Evolutionary conservation across 192 early-diverging fungal genomes (phyloP).

Genomic region (Borealophlyctis nickersoniae): DNA sequence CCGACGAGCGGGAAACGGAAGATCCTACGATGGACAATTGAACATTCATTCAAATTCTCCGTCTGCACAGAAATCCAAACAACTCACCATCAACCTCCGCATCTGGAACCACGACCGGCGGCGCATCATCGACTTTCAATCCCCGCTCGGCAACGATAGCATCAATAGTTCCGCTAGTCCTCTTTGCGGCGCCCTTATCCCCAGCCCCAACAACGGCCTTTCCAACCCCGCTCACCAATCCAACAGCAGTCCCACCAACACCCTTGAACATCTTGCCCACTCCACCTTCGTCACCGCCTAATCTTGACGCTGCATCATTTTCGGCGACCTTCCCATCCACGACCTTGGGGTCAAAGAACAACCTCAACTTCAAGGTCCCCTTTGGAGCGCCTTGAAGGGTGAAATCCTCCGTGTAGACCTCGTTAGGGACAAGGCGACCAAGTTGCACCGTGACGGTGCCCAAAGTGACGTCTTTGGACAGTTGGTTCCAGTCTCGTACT

Average conservation of each 20-base stretch:
- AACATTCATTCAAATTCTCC: no score
- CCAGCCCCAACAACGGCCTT: conserved; percentile 5
- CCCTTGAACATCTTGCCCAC: conserved; percentile 34
- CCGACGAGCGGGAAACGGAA: no score
- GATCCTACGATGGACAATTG: no score
- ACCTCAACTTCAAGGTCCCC: conserved; percentile 25
- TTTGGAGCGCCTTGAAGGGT: conserved; percentile 18
- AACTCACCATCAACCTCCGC: no score
- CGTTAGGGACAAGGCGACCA: conserved; percentile 24
- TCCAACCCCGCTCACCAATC: conserved; percentile 15
- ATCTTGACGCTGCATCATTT: background rate
- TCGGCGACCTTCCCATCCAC: background rate
- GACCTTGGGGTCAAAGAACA: conserved; percentile 40
- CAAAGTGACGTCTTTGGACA: conserved; percentile 69
- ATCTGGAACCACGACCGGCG: no score
- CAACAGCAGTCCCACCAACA: conserved; percentile 11
- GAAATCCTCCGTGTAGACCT: conserved; percentile 12
- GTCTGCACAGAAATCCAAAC: no score
- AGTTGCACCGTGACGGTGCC: conserved; percentile 42
- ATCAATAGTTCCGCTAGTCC: background rate
- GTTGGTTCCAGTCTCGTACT: conserved; percentile 81
- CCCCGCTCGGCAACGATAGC: background rate
- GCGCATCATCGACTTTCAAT: no score
- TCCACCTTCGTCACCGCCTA: conserved; percentile 20
- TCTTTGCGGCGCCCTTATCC: conserved; percentile 8